Conservation (phyloP, 1,139 yeast genomes). For the Saccharomyces hybrid region DNA sequence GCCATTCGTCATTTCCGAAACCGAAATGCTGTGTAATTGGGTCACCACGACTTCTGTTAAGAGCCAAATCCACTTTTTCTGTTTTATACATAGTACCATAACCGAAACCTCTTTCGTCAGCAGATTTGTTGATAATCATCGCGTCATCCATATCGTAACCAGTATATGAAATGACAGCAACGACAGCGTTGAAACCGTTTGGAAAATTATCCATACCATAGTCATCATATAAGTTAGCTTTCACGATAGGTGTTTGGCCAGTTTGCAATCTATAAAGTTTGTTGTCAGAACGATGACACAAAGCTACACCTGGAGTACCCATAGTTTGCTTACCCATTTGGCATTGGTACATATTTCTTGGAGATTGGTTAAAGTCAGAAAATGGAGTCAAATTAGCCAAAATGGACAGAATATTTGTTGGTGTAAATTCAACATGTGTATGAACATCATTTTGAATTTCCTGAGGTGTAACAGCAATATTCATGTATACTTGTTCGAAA, state of each 20-base stretch:
- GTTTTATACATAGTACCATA: slow-evolving; percentile 95
- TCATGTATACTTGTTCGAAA: slow-evolving; percentile 95
- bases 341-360: slow-evolving; percentile 99
- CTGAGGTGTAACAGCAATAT: slow-evolving; percentile 88
- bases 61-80: slow-evolving; percentile 77
- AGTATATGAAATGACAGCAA: slow-evolving; percentile 96
- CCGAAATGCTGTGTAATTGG: slow-evolving; percentile 94
- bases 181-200: slow-evolving; percentile 96
- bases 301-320: slow-evolving; percentile 99
- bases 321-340: slow-evolving; percentile 99
- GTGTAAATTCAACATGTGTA: slow-evolving; percentile 87
- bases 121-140: slow-evolving; percentile 94
- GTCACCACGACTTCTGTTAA: slow-evolving; percentile 81
- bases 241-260: slow-evolving; percentile 96
- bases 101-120: slow-evolving; percentile 96
- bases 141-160: slow-evolving; percentile 99
- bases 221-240: slow-evolving; percentile 87
- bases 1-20: slow-evolving; percentile 89
- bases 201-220: slow-evolving; percentile 98
- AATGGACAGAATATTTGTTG: slow-evolving; percentile 88
- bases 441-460: slow-evolving; percentile 80
- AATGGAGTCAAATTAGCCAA: slow-evolving; percentile 95
- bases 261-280: slow-evolving; percentile 85
- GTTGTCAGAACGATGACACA: slow-evolving; percentile 88
- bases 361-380: slow-evolving; percentile 97